These are phyloP conservation scores for Kurtzmaniella cleridarum DNA, from an alignment of 805 yeast species.

Conservation along the genomic window DNA sequence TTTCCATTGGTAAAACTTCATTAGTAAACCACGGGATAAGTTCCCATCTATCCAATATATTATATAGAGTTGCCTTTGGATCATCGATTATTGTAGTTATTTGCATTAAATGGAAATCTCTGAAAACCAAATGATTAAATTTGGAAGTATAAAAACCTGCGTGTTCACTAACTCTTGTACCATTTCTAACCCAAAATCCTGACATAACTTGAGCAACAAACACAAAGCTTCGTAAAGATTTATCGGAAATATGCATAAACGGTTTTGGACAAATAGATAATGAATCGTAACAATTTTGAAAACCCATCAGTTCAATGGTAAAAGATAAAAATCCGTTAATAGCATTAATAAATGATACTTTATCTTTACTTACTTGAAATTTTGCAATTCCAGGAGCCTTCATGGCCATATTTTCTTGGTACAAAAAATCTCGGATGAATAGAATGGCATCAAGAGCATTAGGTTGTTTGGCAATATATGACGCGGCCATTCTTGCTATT, in stretches of 20 bases:
- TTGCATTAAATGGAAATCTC: constrained; percentile 45
- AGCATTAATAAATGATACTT: constrained; percentile 56
- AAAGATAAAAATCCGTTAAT: constrained; percentile 51
- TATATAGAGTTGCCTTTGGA: constrained; percentile 28
- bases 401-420: constrained; percentile 15
- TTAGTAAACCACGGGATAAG: constrained; percentile 44
- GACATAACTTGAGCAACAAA: constrained; percentile 52
- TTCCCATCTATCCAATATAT: constrained; percentile 54
- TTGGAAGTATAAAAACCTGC: constrained; percentile 44
- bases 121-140: constrained; percentile 34
- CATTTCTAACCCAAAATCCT: constrained; percentile 54
- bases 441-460: constrained; percentile 27
- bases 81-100: constrained; percentile 34
- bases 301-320: constrained; percentile 29
- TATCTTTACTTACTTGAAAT: constrained; percentile 43
- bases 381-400: constrained; percentile 27
- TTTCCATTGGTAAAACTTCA: constrained; percentile 23
- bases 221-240: constrained; percentile 55
- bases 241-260: constrained; percentile 47
- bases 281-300: constrained; percentile 10
- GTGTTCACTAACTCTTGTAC: constrained; percentile 47
- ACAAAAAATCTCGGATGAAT: constrained; percentile 22
- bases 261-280: constrained; percentile 17
- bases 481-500: constrained; percentile 33
- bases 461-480: constrained; percentile 8